Base-by-base conservation (phyloP, 176 grass and related monocot species). In the Oryza meridionalis region DNA sequence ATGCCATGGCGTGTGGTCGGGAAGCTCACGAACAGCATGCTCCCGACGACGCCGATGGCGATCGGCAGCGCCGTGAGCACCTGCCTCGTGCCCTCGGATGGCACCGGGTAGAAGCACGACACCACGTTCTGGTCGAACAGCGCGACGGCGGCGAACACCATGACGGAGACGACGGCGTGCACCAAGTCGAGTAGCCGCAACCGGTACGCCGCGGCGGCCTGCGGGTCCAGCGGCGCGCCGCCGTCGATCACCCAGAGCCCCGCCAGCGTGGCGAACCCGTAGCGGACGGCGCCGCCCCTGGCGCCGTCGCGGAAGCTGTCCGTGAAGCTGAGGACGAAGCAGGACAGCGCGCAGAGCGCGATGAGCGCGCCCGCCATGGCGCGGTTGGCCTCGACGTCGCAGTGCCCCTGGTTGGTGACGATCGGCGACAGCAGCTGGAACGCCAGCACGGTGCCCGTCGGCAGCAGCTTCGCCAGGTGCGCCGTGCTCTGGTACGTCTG, bases 221-320 rank as follows among this genome's bases (percentile, higher is more conserved):
- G 32, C 35, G 91, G 64, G 70, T 92, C 87, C 0, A 93, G 80
- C n/a, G 77, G 37, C 27, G 63, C 43, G 33, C 88, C 82, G 3
- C 96, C 96, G 55, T 98, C 91, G 64, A 98, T 95, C 55, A 88
- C 87, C 93, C 93, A 93, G 19, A 95, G 64, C 2, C 93, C 96
- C 0, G 78, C 58, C 40, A 21, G 2, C n/a, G 92, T 98, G 14
- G 92, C 91, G 70, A 95, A 65, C 3, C 92, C 96, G 68, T 98
- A 90, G 14, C 91, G 78, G 24, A 98, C 89, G 79, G 77, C 77
- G 33, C 91, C 77, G 33, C 91, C 89, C 5, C 16, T 55, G 51
- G 11, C 79, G 49, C 25, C 77, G 67, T 93, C 96, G 1, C 77
- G 63, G 83, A 93, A 98, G 85, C 90, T 95, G 82, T 95, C 92